Evolutionary conservation across 371 early-diverging fungal genomes (phyloP).

Genomic region (Phascolomyces articulosus): DNA sequence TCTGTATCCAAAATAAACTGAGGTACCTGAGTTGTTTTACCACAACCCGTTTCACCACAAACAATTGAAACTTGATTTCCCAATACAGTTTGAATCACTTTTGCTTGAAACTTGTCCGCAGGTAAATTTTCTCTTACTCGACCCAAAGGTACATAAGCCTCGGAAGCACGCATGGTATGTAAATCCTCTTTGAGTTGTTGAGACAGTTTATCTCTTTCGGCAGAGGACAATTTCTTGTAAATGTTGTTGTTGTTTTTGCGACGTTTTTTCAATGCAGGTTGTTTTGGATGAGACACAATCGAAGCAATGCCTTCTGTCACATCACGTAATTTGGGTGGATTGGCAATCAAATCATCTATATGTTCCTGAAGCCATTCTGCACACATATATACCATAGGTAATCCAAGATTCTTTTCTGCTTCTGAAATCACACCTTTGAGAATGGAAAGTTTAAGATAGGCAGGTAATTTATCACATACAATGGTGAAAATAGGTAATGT

Average conservation of each 20-base stretch:
- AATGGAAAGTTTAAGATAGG: slow-evolving; percentile 72
- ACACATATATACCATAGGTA: slow-evolving; percentile 72
- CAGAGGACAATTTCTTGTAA: not conserved
- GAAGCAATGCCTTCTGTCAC: slow-evolving; percentile 45
- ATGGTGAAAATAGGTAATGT: slow-evolving; percentile 67
- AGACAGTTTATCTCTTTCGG: slow-evolving; percentile 13
- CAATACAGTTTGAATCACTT: slow-evolving; percentile 58
- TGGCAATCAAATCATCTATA: slow-evolving; percentile 51
- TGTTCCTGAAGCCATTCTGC: slow-evolving; percentile 74
- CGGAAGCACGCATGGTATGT: slow-evolving; percentile 29
- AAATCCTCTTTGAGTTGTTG: slow-evolving; percentile 30
- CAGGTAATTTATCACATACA: slow-evolving; percentile 63
- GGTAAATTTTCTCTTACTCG: slow-evolving; percentile 64
- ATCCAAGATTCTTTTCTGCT: slow-evolving; percentile 57
- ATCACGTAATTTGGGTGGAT: slow-evolving; percentile 64
- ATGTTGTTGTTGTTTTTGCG: slow-evolving; percentile 3
- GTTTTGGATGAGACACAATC: not conserved
- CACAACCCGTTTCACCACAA: slow-evolving; percentile 84
- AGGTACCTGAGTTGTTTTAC: slow-evolving; percentile 89
- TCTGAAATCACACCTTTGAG: slow-evolving; percentile 61
- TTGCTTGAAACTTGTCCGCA: slow-evolving; percentile 59
- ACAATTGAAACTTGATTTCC: slow-evolving; percentile 65
- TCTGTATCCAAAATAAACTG: slow-evolving; percentile 86
- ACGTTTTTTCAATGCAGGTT: not conserved
- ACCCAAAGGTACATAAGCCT: slow-evolving; percentile 55